Evolutionary conservation across 192 early-diverging fungal genomes (phyloP), one percentile per base, ranked within the genome.

Genomic region (Coemansia sp.): DNA sequence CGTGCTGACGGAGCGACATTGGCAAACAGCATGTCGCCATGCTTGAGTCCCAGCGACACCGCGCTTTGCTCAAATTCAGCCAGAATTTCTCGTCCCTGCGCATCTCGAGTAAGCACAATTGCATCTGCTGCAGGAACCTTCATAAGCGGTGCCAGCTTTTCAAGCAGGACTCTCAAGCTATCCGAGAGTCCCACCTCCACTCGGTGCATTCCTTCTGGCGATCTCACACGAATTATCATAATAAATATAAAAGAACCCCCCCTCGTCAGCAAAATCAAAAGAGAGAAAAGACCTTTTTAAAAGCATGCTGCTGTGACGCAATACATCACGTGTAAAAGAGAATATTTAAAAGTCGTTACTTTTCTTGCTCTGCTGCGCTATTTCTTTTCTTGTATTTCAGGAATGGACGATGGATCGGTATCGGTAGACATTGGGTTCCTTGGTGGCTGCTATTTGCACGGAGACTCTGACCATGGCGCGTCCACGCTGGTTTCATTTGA

Each of bases 401-500:
- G 6, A 56, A 60, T 49, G 44, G 44, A 18, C 10, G 19, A 46
- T 46, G 19, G 33, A 35, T 35, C 33, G 33, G 33, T 35, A 35
- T 35, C 48, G n/a, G 28, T 23, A 12, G 30, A 50, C 42, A 56
- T 48, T 43, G 65, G 69, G 18, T 78, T 78, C 43, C 18, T 72
- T 10, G 61, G 59, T 49, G 75, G 69, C 53, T 78, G 75, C 65
- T 78, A 64, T 21, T 39, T 64, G 38, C 53, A 52, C 31, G 21
- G 55, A 10, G 74, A 77, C 50, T 26, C 63, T 5, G 50, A 56
- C 38, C 8, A 40, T 3, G 75, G 75, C 6, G 69, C 69, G 14
- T 69, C 68, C 2, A 69, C 62, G 11, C 63, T 80, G 5, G 69
- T 80, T 2, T 80, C 79, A 7, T 80, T 76, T 51, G 63, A 69